These are phyloP conservation scores for Talaromyces sp. DNA, from an alignment of 2,329 filamentous ascomycete genomes.

Conservation along the genomic window DNA sequence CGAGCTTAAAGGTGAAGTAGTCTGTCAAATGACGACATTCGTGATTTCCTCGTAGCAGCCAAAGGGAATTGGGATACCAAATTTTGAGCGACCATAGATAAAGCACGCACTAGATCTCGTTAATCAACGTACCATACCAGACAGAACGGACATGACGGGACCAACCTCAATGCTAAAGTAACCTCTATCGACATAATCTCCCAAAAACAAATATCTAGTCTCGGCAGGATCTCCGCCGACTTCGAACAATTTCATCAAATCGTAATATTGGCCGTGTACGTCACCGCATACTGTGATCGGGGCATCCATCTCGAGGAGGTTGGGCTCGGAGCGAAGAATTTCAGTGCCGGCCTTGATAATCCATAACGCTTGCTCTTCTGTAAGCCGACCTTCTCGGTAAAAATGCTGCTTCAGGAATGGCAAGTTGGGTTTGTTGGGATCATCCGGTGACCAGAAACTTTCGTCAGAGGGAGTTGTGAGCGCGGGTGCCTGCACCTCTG, in stretches of 20 bases:
- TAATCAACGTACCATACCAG: conserved; percentile 23
- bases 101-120: conserved; percentile 69
- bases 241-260: conserved; percentile 99
- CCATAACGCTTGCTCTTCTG: conserved; percentile 95
- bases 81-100: conserved; percentile 99
- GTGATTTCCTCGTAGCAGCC: conserved; percentile 96
- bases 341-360: conserved; percentile 88
- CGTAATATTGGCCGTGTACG: conserved; percentile 98
- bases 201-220: conserved; percentile 93
- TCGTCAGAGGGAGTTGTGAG: conserved; percentile 90
- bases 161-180: conserved; percentile 94
- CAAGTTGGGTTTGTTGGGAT: conserved; percentile 85
- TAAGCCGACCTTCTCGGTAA: conserved; percentile 93
- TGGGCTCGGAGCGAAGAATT: conserved; percentile 84
- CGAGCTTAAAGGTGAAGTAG: conserved; percentile 99
- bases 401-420: conserved; percentile 97
- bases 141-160: background rate
- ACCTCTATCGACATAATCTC: conserved; percentile 95
- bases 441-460: conserved; percentile 86
- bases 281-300: conserved; percentile 98
- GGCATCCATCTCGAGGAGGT: conserved; percentile 97
- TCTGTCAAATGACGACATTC: conserved; percentile 98
- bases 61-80: conserved; percentile 96
- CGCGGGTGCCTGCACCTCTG: conserved; percentile 96
- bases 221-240: conserved; percentile 95